phyloP scores from a whole-genome alignment of 1,139 yeast genomes.

The Geotrichum bryndzae region DNA sequence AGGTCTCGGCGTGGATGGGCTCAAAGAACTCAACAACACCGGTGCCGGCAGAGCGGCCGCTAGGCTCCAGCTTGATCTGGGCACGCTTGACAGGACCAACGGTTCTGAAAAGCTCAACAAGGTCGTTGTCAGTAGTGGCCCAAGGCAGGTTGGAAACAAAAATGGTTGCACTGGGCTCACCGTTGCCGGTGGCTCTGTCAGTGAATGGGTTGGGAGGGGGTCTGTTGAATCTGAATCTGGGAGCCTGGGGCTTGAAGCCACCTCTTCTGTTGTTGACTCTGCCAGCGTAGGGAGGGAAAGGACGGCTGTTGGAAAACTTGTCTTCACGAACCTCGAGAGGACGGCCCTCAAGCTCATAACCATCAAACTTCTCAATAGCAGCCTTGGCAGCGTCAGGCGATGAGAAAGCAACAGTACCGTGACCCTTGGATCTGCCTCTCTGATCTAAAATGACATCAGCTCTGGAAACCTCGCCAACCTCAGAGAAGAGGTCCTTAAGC shows the following conservation, averaged over 20 bases:
- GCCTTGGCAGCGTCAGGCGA: conserved; percentile 77
- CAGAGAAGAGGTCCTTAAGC: conserved; percentile 75
- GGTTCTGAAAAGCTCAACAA: conserved; percentile 79
- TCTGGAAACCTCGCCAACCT: conserved; percentile 66
- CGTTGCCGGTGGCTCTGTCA: conserved; percentile 57
- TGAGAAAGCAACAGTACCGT: conserved; percentile 86
- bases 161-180: conserved; percentile 58
- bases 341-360: conserved; percentile 87
- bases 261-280: conserved; percentile 23
- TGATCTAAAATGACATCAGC: conserved; percentile 72
- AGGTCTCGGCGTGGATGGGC: conserved; percentile 63
- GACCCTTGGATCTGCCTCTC: conserved; percentile 74
- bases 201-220: conserved; percentile 44
- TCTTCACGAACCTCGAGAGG: conserved; percentile 63
- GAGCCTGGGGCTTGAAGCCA: conserved; percentile 11
- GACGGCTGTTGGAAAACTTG: conserved; percentile 47
- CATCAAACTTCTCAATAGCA: conserved; percentile 88
- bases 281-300: conserved; percentile 6
- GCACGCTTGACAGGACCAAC: conserved; percentile 74
- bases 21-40: conserved; percentile 78
- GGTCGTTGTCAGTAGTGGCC: conserved; percentile 79
- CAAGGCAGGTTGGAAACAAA: conserved; percentile 78
- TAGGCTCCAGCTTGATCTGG: conserved; percentile 61
- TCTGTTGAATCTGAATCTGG: conserved; percentile 10
- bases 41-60: conserved; percentile 71